phyloP scores from a whole-genome alignment of 306 rosid genomes.

The Vicia faba region DNA sequence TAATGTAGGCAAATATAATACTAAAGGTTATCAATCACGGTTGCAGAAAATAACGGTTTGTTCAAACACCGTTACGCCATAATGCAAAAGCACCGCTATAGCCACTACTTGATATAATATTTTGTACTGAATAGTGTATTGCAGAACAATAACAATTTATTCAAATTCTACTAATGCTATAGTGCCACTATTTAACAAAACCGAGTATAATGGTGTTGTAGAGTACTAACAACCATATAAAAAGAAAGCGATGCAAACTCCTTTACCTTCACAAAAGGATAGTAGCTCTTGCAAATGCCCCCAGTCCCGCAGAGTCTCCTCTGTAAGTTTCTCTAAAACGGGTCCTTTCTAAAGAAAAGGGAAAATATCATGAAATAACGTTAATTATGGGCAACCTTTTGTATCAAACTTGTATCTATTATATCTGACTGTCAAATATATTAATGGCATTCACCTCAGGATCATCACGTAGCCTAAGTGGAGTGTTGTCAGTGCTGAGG shows the following conservation, averaged over 20 bases:
- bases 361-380: slow-evolving; percentile 38
- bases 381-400: slow-evolving; percentile 27
- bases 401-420: slow-evolving; percentile 10
- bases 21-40: not conserved
- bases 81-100: not conserved
- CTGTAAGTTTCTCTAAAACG: slow-evolving; percentile 86
- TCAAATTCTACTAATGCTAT: not conserved
- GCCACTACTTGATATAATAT: not conserved
- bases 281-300: slow-evolving; percentile 81
- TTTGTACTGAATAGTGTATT: not conserved
- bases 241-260: slow-evolving; percentile 34
- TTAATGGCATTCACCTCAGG: slow-evolving; percentile 70
- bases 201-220: not conserved
- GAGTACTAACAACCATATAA: slow-evolving; percentile 34
- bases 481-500: slow-evolving; percentile 72
- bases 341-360: slow-evolving; percentile 71
- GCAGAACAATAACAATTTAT: not conserved
- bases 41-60: not conserved
- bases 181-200: not conserved
- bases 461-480: slow-evolving; percentile 94
- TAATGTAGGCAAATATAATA: slow-evolving; percentile 29
- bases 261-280: slow-evolving; percentile 87
- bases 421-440: slow-evolving; percentile 6
- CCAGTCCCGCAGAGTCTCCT: slow-evolving; percentile 87
- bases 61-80: not conserved